Base-by-base conservation (phyloP, 2,329 filamentous ascomycete species). In the Alternaria dauci region DNA sequence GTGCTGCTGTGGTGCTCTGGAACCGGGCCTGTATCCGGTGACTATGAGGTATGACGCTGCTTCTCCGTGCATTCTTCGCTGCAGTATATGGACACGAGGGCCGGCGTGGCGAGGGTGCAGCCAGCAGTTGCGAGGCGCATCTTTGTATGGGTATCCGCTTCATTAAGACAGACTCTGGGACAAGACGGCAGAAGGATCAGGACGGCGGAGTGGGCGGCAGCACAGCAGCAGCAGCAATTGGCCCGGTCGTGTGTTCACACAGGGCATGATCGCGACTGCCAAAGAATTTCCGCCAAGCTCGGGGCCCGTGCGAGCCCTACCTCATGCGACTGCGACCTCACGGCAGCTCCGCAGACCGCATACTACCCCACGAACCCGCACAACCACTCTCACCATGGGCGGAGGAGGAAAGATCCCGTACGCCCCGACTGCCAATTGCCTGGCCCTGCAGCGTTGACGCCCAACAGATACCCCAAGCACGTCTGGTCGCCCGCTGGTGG, bases 401-500 rank as follows among this genome's bases (percentile, higher is more conserved):
- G 76, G 75, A 83, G 93, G 93, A 84, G 89, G 87, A 81, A 91
- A 91, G 82, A 86, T 91, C 71, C 86, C 88, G 87, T 91, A 85
- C 59, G 75, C 42, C 9, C 7, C 16, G 6, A 18, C 26, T 16
- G 50, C 53, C 70, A 71, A 65, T 71, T 55, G 54, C 60, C 38
- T 57, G 38, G 32, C 25, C 28, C 43, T 32, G 59, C 59, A 20
- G 42, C 25, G 51, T 66, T 74, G 56, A 74, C 69, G 23, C 23
- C 25, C 38, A 28, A 23, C 74, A 96, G 93, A 77, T 97, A 97
- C 83, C 94, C 93, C 80, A 97, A 97, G 86, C 94, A 99, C 86
- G 93, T 99, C 86, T 99, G 95, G 95, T 98, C 95, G 76, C 95
- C 95, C 64, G 86, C 94, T 68, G 95, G 95, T 86, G 95, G 95